Conservation (phyloP, 495 filamentous ascomycete species). For the Aspergillus cavernicola region DNA sequence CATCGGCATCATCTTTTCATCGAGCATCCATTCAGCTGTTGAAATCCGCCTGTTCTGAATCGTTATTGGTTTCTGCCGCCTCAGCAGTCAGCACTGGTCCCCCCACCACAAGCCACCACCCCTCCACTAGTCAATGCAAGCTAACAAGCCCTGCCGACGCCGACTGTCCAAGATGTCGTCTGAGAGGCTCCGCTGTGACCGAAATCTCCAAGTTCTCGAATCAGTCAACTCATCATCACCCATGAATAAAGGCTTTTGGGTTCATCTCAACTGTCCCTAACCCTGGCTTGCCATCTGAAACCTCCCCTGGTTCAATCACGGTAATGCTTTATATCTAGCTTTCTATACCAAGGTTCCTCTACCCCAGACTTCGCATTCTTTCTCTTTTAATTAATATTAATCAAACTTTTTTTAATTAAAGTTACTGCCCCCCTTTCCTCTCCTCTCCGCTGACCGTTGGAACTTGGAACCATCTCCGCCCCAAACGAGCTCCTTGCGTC, state of each 20-base stretch:
- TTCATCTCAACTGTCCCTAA: no score
- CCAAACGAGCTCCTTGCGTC: slow-evolving; percentile 12
- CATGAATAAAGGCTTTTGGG: no score
- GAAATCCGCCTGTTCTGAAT: not conserved
- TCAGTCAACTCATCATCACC: slow-evolving; percentile 5
- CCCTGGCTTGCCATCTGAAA: not conserved
- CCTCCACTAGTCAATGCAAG: slow-evolving; percentile 11
- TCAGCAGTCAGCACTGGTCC: slow-evolving; percentile 7
- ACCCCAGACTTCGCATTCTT: slow-evolving; percentile 13
- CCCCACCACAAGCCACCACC: slow-evolving; percentile 8
- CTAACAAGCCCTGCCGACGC: slow-evolving; percentile 10
- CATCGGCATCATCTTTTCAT: slow-evolving; percentile 4
- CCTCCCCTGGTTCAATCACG: not conserved
- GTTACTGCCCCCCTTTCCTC: slow-evolving; percentile 9
- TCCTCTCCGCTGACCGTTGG: slow-evolving; percentile 15
- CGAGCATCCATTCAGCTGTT: slow-evolving; percentile 1
- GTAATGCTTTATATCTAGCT: not conserved
- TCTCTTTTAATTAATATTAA: not conserved
- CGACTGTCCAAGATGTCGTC: slow-evolving; percentile 9
- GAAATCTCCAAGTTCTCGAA: slow-evolving; percentile 1
- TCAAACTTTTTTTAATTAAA: not conserved
- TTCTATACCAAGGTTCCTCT: not conserved
- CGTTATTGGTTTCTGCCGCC: not conserved
- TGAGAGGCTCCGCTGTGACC: slow-evolving; percentile 22
- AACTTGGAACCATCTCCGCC: slow-evolving; percentile 15